Conservation (phyloP, 805 yeast genomes). For the Kodamaea neixiangensis region DNA sequence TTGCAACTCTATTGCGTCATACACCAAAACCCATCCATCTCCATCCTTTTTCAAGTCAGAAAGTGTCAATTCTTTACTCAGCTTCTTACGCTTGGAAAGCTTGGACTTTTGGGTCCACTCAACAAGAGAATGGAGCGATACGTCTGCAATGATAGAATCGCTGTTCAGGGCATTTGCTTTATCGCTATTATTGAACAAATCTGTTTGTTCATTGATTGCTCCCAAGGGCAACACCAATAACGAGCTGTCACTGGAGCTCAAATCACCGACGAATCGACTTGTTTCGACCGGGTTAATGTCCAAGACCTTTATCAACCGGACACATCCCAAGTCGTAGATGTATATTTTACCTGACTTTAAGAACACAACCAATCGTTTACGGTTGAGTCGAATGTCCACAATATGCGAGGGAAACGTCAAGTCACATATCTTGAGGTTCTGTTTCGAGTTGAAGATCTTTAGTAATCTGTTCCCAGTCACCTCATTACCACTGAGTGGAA, state of each 20-base stretch:
- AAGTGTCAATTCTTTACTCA: conserved; percentile 20
- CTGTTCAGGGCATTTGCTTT: conserved; percentile 9
- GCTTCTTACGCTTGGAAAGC: conserved; percentile 11
- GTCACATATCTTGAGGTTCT: conserved; percentile 69
- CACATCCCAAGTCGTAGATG: conserved; percentile 87
- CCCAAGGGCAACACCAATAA: conserved; percentile 37
- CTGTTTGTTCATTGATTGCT: conserved; percentile 30
- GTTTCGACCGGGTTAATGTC: conserved; percentile 23
- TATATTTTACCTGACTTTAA: conserved; percentile 74
- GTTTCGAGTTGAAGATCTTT: conserved; percentile 43
- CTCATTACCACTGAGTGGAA: conserved; percentile 28
- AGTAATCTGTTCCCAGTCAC: conserved; percentile 32
- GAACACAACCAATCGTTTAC: conserved; percentile 78
- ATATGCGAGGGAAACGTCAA: conserved; percentile 80
- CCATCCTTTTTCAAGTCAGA: conserved; percentile 30
- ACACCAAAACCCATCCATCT: conserved; percentile 42
- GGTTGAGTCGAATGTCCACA: conserved; percentile 71
- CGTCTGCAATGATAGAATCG: conserved; percentile 17
- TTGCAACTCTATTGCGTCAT: conserved; percentile 36
- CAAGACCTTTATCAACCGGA: conserved; percentile 62
- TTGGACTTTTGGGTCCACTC: conserved; percentile 27
- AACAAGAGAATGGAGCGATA: conserved; percentile 21
- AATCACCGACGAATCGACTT: conserved; percentile 31
- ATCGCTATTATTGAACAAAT: conserved; percentile 26
- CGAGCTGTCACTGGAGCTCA: conserved; percentile 38